These are phyloP conservation scores for rapeseed (Brassica napus) DNA, from an alignment of 345 rosid species.

Conservation along the genomic window DNA sequence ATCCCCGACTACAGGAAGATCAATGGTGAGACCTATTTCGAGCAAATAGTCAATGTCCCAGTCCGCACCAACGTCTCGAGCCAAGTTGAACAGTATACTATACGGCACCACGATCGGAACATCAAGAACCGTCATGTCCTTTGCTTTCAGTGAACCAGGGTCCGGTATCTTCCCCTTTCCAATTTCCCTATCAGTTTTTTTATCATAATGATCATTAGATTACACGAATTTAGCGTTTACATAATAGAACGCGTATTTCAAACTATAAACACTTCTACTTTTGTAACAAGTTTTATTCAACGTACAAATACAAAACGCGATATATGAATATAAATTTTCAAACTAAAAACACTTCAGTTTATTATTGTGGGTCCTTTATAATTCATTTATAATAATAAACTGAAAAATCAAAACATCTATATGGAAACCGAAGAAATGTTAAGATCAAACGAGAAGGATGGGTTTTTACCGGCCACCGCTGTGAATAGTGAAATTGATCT, in stretches of 20 bases:
- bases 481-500: constrained; percentile 60
- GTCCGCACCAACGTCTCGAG: constrained; percentile 67
- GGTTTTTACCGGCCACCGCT: constrained; percentile 57
- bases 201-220: not conserved
- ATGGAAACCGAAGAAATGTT: not conserved
- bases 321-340: no score
- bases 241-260: not conserved
- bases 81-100: constrained; percentile 62
- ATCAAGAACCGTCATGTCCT: constrained; percentile 59
- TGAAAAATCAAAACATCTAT: not conserved
- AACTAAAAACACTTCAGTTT: no score
- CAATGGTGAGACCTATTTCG: constrained; percentile 62
- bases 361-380: no score
- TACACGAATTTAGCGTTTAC: not conserved
- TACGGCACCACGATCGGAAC: constrained; percentile 73
- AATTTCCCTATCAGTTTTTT: constrained; percentile 54
- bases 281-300: not conserved
- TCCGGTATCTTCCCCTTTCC: constrained; percentile 77
- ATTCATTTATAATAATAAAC: not conserved
- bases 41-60: constrained; percentile 92
- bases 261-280: not conserved
- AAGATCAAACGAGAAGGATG: not conserved
- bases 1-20: constrained; percentile 74
- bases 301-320: not conserved
- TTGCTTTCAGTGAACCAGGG: constrained; percentile 79